Conservation (phyloP, 371 early-diverging fungal species). For the Mortierella sp. region DNA sequence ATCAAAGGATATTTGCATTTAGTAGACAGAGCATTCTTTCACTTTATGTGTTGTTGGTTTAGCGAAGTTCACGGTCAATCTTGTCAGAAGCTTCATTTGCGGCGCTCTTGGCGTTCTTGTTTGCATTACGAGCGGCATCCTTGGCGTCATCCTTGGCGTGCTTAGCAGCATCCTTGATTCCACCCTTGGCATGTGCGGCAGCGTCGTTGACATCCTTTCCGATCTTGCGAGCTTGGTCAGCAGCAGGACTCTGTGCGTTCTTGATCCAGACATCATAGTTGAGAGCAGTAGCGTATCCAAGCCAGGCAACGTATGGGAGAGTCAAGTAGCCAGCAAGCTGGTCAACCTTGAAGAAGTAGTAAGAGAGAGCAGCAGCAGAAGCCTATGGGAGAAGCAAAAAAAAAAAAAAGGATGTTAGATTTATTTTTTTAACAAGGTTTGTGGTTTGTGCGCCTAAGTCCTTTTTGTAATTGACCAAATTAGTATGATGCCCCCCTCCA, state of each 20-base stretch:
- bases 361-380: conserved; percentile 28
- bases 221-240: conserved; percentile 39
- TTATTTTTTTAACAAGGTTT: neutral
- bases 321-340: conserved; percentile 44
- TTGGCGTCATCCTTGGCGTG: conserved; percentile 35
- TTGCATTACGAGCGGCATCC: conserved; percentile 33
- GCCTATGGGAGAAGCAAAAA: conserved; percentile 17
- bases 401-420: neutral
- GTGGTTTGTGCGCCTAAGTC: no score
- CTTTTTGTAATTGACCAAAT: neutral
- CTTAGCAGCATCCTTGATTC: conserved; percentile 24
- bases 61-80: conserved; percentile 42
- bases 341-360: conserved; percentile 53
- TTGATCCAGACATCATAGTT: conserved; percentile 55
- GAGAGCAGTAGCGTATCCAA: conserved; percentile 50
- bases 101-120: conserved; percentile 24
- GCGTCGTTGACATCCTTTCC: conserved; percentile 40
- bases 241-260: conserved; percentile 37
- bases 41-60: conserved; percentile 12
- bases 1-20: no score
- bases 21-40: no score
- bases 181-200: conserved; percentile 34
- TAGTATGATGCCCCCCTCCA: neutral
- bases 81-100: conserved; percentile 37
- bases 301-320: conserved; percentile 48